These are phyloP conservation scores for Aquilaria malaccensis DNA, from an alignment of 345 rosid species.

Conservation along the genomic window DNA sequence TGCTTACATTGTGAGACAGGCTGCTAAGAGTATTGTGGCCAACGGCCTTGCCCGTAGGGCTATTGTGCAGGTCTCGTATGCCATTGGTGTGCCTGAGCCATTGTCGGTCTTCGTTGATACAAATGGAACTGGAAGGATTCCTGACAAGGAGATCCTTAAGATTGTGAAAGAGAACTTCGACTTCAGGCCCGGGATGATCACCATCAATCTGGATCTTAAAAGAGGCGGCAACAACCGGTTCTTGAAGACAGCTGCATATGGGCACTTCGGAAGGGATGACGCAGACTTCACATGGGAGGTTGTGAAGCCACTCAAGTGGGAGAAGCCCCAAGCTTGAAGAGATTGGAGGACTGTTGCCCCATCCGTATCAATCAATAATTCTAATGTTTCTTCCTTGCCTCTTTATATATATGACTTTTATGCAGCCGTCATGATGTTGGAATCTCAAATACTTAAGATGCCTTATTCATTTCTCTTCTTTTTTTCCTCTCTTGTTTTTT, in stretches of 20 bases:
- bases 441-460: no score
- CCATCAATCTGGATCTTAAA: slow-evolving; percentile 33
- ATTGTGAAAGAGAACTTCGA: slow-evolving; percentile 39
- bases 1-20: slow-evolving; percentile 40
- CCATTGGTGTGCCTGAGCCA: slow-evolving; percentile 43
- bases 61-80: slow-evolving; percentile 40
- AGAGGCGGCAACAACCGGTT: slow-evolving; percentile 40
- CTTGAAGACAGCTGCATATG: slow-evolving; percentile 40
- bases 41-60: slow-evolving; percentile 37
- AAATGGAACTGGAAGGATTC: slow-evolving; percentile 34
- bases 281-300: slow-evolving; percentile 47
- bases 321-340: slow-evolving; percentile 16
- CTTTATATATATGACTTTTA: no score
- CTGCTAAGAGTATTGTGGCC: slow-evolving; percentile 38
- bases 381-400: no score
- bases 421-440: no score
- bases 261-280: slow-evolving; percentile 41
- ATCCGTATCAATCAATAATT: no score
- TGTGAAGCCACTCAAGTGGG: slow-evolving; percentile 34
- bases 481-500: no score
- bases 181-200: slow-evolving; percentile 41
- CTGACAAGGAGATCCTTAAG: slow-evolving; percentile 37
- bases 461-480: no score
- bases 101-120: slow-evolving; percentile 35
- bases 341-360: no score